Evolutionary conservation across 2,329 filamentous ascomycete genomes (phyloP), one percentile per base, ranked within the genome.

Genomic region (Sordariomycetes sp.): DNA sequence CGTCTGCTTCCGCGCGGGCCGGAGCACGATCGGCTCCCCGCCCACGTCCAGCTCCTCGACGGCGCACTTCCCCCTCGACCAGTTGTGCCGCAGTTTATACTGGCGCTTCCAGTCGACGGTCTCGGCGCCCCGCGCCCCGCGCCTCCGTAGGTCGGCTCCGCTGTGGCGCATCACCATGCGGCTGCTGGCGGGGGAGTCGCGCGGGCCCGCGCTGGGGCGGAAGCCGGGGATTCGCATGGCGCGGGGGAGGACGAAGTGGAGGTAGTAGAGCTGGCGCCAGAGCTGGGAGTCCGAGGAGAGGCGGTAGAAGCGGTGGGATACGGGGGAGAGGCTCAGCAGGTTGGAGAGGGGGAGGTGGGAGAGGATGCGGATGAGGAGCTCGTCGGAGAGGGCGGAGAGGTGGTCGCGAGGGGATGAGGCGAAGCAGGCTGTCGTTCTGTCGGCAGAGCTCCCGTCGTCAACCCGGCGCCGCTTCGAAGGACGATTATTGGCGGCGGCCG

Each of bases 221-320:
- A 87, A 80, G 24, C 87, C 87, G 0, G 89, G 88, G 59, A 93
- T 85, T 59, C 88, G 83, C 63, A 88, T 80, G 40, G 88, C 88
- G 66, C 91, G 83, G 46, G 90, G 91, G 40, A 89, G 80, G 34
- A 97, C 89, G 71, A 96, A 97, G 61, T 88, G 86, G 28, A 84
- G 79, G 72, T 95, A 96, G 72, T 96, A 99, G 55, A 90, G 82
- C 16, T 81, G 80, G 70, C 93, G 94, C 94, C 94, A 99, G 59
- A 97, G 75, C 68, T 97, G 90, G 0, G 88, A 87, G 70, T 97
- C 94, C 58, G 81, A 79, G 8, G 89, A 81, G 20, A 97, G 79
- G 46, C 77, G 78, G 64, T 85, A 78, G 67, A 96, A 88, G 60
- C 88, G 89, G 58, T 75, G 83, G 1, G 90, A 97, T n/a, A 92